Conservation (phyloP, 2,329 filamentous ascomycete species). For the Boeremia exigua region DNA sequence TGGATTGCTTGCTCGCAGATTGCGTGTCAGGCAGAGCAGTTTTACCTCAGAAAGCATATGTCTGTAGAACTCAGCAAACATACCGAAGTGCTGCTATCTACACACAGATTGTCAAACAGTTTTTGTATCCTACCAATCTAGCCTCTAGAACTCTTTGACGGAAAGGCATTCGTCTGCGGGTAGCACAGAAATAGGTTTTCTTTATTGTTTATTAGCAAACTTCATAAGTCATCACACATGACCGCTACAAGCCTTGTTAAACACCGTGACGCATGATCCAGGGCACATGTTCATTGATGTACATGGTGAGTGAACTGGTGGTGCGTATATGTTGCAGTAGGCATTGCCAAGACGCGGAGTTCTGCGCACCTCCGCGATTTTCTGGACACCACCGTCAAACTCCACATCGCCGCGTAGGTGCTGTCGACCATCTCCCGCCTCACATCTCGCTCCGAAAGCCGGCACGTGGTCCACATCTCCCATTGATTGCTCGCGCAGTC, state of each 20-base stretch:
- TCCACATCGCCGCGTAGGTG: conserved; percentile 11
- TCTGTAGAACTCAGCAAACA: too few relatives aligned
- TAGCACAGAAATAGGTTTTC: not conserved
- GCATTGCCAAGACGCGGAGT: conserved; percentile 12
- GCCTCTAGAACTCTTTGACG: not conserved
- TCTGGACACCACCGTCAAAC: conserved; percentile 8
- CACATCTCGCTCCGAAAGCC: not conserved
- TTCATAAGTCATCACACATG: not conserved
- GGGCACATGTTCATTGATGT: not conserved
- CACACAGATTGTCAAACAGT: too few relatives aligned
- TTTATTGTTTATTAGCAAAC: not conserved
- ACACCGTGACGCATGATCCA: not conserved
- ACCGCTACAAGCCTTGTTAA: not conserved
- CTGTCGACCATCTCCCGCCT: not conserved
- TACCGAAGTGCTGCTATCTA: too few relatives aligned
- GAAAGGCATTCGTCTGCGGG: not conserved
- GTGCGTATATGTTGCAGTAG: not conserved
- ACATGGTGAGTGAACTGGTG: not conserved
- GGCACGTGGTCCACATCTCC: not conserved
- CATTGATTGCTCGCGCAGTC: not conserved
- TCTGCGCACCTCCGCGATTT: conserved; percentile 16
- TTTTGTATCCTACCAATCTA: not conserved
- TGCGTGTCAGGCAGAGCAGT: too few relatives aligned
- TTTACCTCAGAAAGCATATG: too few relatives aligned
- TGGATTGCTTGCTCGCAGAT: too few relatives aligned